phyloP scores from a whole-genome alignment of 805 yeast genomes.

The Nakazawaea molendinolei region DNA sequence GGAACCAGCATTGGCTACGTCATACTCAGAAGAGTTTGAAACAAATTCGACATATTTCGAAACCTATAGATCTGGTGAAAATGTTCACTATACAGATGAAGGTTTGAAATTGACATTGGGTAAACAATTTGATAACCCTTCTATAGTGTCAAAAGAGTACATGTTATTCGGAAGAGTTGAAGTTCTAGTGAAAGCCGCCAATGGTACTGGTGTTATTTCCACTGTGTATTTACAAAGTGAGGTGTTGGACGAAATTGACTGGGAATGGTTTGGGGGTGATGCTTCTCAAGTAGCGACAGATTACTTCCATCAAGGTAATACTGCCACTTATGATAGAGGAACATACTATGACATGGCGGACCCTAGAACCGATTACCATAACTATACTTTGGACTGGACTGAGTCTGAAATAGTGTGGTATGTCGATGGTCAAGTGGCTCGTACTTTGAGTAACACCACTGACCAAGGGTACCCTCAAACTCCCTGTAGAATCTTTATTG shows the following conservation, averaged over 20 bases:
- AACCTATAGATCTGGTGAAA: conserved; percentile 33
- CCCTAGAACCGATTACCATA: conserved; percentile 50
- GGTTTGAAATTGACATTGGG: conserved; percentile 62
- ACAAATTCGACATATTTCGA: conserved; percentile 38
- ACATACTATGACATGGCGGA: conserved; percentile 48
- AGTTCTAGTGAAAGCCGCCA: conserved; percentile 62
- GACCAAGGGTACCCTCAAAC: conserved; percentile 69
- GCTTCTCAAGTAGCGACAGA: conserved; percentile 68
- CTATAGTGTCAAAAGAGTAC: conserved; percentile 70
- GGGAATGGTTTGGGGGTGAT: conserved; percentile 86
- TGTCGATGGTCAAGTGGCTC: conserved; percentile 51
- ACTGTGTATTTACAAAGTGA: conserved; percentile 77
- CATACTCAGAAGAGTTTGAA: conserved; percentile 47
- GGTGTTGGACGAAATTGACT: conserved; percentile 84
- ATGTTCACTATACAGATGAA: conserved; percentile 38
- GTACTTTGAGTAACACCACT: conserved; percentile 45
- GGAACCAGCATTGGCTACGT: conserved; percentile 58
- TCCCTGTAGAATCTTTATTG: conserved; percentile 49
- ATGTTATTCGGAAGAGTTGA: conserved; percentile 87
- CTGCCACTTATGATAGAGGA: conserved; percentile 76
- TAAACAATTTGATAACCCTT: conserved; percentile 69
- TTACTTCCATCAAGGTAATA: conserved; percentile 75
- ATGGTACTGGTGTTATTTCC: conserved; percentile 75
- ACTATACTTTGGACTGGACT: conserved; percentile 72
- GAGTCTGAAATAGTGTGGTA: conserved; percentile 53